phyloP scores from a whole-genome alignment of 2,329 filamentous ascomycete species.

The Lasiodiplodia gonubiensis region DNA sequence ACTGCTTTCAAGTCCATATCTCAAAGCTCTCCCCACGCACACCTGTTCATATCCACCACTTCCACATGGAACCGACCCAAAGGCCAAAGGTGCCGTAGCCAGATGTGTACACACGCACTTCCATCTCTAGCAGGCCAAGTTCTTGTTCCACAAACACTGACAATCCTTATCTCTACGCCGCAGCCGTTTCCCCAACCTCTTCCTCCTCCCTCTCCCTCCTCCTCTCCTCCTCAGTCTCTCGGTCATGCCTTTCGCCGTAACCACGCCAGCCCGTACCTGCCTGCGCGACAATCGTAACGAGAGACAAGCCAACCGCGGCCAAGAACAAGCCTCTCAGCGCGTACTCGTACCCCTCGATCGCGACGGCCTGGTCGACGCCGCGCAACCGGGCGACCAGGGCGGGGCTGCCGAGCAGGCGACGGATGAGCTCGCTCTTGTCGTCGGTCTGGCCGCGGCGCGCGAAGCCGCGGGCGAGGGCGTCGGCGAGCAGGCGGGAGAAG shows the following conservation, averaged over 20 bases:
- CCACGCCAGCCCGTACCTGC: constrained; percentile 63
- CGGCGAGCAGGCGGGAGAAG: constrained; percentile 68
- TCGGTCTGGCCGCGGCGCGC: constrained; percentile 48
- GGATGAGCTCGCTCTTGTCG: constrained; percentile 50
- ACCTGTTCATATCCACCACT: no score
- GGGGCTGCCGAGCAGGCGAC: constrained; percentile 64
- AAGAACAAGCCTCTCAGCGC: constrained; percentile 61
- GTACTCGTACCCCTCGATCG: constrained; percentile 60
- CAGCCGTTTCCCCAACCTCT: constrained; percentile 20
- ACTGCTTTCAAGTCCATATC: no score
- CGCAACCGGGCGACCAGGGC: constrained; percentile 57
- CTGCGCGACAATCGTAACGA: constrained; percentile 59
- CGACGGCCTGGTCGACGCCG: constrained; percentile 58
- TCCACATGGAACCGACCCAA: no score
- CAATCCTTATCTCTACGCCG: constrained; percentile 3
- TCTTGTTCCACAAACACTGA: no score
- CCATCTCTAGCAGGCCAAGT: no score
- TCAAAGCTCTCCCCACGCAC: no score
- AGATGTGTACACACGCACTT: no score
- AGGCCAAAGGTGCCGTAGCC: no score
- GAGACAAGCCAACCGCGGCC: constrained; percentile 56
- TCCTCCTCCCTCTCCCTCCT: constrained; percentile 24
- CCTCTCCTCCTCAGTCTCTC: constrained; percentile 32
- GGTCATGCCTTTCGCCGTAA: constrained; percentile 53
- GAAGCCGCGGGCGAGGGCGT: constrained; percentile 64